Percentiles rank a stretch among this genome's conserved stretches.
Evolutionary conservation across 495 filamentous ascomycete species (phyloP).

Genomic region (Paragyromitra xinjiangensis): DNA sequence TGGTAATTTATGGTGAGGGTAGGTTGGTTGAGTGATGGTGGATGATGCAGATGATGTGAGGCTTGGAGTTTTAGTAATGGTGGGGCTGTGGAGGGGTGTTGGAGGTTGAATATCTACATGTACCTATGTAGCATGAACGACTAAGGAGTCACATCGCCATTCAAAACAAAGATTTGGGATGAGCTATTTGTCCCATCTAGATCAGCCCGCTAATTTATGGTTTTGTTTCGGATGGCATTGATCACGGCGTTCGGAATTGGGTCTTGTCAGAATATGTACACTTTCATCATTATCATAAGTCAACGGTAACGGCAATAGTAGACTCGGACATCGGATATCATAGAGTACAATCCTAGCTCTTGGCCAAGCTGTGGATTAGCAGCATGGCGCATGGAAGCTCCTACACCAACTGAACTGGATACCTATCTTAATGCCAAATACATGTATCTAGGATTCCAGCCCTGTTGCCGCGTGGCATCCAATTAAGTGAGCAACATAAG

Average conservation of each 20-base stretch:
- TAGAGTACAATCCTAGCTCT: not conserved
- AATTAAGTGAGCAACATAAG: conserved; percentile 8
- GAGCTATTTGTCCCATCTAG: conserved; percentile 2
- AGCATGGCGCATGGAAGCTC: not conserved
- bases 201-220: conserved; percentile 2
- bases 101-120: not conserved
- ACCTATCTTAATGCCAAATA: not conserved
- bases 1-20: not conserved
- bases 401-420: conserved; percentile 9
- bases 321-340: conserved; percentile 3
- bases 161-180: not conserved
- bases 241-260: conserved; percentile 19
- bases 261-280: not conserved
- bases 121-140: not conserved
- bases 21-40: conserved; percentile 31
- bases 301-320: not conserved
- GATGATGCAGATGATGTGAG: conserved; percentile 25
- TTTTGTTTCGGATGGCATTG: conserved; percentile 6
- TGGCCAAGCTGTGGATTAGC: not conserved
- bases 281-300: not conserved
- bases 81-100: conserved; percentile 18
- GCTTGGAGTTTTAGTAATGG: conserved; percentile 14
- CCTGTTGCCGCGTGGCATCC: conserved; percentile 18
- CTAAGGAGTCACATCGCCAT: not conserved
- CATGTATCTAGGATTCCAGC: conserved; percentile 12